Conservation (phyloP, 2,329 filamentous ascomycete genomes). For the Scedosporium dehoogii region DNA sequence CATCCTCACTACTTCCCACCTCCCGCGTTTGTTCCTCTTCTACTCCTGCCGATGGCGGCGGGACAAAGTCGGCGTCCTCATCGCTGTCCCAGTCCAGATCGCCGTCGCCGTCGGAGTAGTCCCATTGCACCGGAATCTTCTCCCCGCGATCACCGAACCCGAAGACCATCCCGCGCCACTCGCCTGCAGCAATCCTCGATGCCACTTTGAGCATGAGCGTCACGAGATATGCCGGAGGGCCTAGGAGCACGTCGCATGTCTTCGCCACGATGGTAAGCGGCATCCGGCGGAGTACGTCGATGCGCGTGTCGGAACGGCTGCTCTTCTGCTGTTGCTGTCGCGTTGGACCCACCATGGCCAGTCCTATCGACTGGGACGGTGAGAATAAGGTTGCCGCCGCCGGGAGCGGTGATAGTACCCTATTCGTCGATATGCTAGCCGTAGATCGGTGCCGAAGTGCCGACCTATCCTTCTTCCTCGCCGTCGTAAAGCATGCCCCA, state of each 20-base stretch:
- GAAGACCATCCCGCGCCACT: constrained; percentile 51
- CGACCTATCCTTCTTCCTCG: constrained; percentile 5
- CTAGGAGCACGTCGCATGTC: constrained; percentile 65
- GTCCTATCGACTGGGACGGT: constrained; percentile 20
- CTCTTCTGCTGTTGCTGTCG: constrained; percentile 1
- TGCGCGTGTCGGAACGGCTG: constrained; percentile 17
- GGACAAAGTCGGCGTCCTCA: constrained; percentile 25
- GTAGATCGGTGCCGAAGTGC: constrained; percentile 41
- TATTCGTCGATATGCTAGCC: constrained; percentile 40
- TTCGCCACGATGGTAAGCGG: constrained; percentile 62
- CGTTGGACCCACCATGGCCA: background rate
- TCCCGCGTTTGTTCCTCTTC: constrained; percentile 20
- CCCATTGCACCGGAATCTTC: constrained; percentile 49
- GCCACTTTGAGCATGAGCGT: constrained; percentile 74
- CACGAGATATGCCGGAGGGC: constrained; percentile 71
- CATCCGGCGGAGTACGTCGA: constrained; percentile 39
- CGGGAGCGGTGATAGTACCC: constrained; percentile 57
- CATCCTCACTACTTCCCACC: constrained; percentile 8
- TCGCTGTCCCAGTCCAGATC: constrained; percentile 45
- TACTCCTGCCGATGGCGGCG: constrained; percentile 17
- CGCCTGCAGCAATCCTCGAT: constrained; percentile 57
- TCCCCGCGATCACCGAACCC: constrained; percentile 44
- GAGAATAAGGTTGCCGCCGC: constrained; percentile 57
- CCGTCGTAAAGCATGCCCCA: constrained; percentile 16
- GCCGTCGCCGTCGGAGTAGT: constrained; percentile 47